Evolutionary conservation across 2,329 filamentous ascomycete genomes (phyloP).

Genomic region (Alternaria longipes): DNA sequence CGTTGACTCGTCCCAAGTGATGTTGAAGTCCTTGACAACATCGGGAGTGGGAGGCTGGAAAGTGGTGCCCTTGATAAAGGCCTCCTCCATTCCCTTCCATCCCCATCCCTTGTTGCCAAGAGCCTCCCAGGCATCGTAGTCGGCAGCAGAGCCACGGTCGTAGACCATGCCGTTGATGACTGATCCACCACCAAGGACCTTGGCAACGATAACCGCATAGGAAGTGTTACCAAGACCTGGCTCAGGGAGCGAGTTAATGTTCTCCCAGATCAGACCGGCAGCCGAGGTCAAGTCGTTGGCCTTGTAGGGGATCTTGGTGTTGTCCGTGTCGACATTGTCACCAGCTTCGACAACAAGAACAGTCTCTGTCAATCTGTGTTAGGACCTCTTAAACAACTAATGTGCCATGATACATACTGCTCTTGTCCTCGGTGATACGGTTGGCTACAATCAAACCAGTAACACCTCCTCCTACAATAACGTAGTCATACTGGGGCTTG

Average conservation of each 20-base stretch:
- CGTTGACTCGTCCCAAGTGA: conserved; percentile 36
- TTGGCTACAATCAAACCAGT: conserved; percentile 42
- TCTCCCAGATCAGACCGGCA: conserved; percentile 32
- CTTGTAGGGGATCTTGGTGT: conserved; percentile 39
- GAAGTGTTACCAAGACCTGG: conserved; percentile 32
- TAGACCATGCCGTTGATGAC: conserved; percentile 52
- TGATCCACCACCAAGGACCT: conserved; percentile 40
- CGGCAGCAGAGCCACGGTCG: conserved; percentile 43
- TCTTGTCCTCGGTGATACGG: conserved; percentile 36
- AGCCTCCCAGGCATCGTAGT: conserved; percentile 64
- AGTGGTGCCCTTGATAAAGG: conserved; percentile 41
- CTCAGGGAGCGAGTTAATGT: conserved; percentile 33
- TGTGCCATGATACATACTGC: conserved; percentile 20
- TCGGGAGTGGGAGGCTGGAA: conserved; percentile 35
- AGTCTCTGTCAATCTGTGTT: conserved; percentile 22
- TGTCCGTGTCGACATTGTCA: conserved; percentile 33
- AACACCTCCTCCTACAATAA: conserved; percentile 45
- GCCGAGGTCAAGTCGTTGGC: conserved; percentile 36
- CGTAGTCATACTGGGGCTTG: conserved; percentile 39
- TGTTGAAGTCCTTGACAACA: conserved; percentile 33
- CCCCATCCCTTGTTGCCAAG: conserved; percentile 69
- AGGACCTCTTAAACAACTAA: not conserved
- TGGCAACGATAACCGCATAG: conserved; percentile 36
- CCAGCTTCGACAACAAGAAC: conserved; percentile 41
- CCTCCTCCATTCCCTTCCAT: conserved; percentile 58